Evolutionary conservation across 2,329 filamentous ascomycete genomes (phyloP).

Genomic region (Hypoxylon sp.): DNA sequence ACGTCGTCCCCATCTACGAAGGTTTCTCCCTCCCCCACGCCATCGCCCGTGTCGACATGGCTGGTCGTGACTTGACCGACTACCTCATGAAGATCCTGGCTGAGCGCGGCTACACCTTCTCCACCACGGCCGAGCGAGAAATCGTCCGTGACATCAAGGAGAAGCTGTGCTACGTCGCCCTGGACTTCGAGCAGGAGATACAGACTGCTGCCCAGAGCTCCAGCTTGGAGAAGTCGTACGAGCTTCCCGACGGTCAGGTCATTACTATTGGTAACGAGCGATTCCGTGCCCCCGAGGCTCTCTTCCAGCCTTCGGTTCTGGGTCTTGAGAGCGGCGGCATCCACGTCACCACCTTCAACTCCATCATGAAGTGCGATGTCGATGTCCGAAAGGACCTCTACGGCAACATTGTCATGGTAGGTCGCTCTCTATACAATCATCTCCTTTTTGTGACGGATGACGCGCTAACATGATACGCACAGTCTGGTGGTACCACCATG

Average conservation of each 20-base stretch:
- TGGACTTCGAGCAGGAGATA: slow-evolving; percentile 99
- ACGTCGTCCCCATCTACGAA: slow-evolving; percentile 99
- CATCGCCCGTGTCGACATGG: slow-evolving; percentile 99
- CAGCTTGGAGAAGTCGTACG: slow-evolving; percentile 99
- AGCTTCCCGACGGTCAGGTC: slow-evolving; percentile 99
- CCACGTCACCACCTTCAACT: slow-evolving; percentile 99
- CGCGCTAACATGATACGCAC: slow-evolving; percentile 45
- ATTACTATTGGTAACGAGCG: slow-evolving; percentile 99
- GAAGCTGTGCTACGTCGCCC: slow-evolving; percentile 99
- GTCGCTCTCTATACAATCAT: slow-evolving; percentile 49
- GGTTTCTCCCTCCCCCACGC: slow-evolving; percentile 99
- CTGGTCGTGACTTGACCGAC: slow-evolving; percentile 99
- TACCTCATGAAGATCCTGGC: slow-evolving; percentile 99
- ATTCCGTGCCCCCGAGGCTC: slow-evolving; percentile 99
- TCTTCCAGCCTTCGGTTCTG: slow-evolving; percentile 98
- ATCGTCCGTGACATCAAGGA: slow-evolving; percentile 99
- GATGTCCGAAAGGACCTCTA: slow-evolving; percentile 99
- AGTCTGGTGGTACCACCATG: slow-evolving; percentile 99
- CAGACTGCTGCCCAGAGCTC: slow-evolving; percentile 99
- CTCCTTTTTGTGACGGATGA: slow-evolving; percentile 2
- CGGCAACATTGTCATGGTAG: slow-evolving; percentile 99
- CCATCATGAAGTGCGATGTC: slow-evolving; percentile 99
- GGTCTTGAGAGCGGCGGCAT: slow-evolving; percentile 99
- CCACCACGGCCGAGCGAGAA: slow-evolving; percentile 99
- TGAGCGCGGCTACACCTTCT: slow-evolving; percentile 99